Conservation (phyloP, 106 monocot species). For the Dendrobium huoshanense region DNA sequence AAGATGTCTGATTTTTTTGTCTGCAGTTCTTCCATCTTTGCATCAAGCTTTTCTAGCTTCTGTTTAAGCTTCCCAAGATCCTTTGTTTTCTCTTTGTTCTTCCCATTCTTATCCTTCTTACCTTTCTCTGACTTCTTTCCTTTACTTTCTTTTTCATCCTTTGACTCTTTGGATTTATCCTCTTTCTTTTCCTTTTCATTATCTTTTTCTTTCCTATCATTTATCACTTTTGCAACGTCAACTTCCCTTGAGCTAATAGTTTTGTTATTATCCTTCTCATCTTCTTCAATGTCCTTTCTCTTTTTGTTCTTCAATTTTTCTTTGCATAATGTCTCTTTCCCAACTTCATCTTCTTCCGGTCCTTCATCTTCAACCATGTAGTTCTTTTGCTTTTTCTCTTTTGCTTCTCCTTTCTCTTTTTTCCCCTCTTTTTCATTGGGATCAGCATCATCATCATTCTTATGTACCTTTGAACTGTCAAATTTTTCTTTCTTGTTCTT, state of each 20-base stretch:
- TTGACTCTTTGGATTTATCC: slow-evolving; percentile 6
- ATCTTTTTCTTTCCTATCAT: slow-evolving; percentile 1
- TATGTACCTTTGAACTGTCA: neutral
- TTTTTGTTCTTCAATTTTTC: slow-evolving; percentile 6
- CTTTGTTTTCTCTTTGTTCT: slow-evolving; percentile 18
- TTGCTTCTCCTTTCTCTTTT: slow-evolving; percentile 6
- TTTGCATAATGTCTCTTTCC: neutral
- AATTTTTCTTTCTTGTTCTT: slow-evolving; percentile 3
- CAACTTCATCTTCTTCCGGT: neutral
- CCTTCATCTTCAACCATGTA: neutral
- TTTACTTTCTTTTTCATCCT: slow-evolving; percentile 19
- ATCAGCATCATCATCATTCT: slow-evolving; percentile 1
- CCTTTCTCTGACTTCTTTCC: slow-evolving; percentile 18
- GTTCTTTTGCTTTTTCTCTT: slow-evolving; percentile 5
- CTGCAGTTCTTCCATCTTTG: slow-evolving; percentile 32
- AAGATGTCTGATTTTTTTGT: slow-evolving; percentile 44
- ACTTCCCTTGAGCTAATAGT: neutral
- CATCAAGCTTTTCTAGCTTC: slow-evolving; percentile 57
- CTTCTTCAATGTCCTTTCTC: slow-evolving; percentile 10
- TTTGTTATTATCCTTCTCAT: neutral
- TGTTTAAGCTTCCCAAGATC: slow-evolving; percentile 41
- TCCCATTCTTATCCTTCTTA: slow-evolving; percentile 17
- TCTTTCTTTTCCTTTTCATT: slow-evolving; percentile 8
- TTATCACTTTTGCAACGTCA: neutral
- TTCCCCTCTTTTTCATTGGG: neutral